Base-by-base conservation (phyloP, 2,329 filamentous ascomycete genomes). In the Fusarium anguioides region DNA sequence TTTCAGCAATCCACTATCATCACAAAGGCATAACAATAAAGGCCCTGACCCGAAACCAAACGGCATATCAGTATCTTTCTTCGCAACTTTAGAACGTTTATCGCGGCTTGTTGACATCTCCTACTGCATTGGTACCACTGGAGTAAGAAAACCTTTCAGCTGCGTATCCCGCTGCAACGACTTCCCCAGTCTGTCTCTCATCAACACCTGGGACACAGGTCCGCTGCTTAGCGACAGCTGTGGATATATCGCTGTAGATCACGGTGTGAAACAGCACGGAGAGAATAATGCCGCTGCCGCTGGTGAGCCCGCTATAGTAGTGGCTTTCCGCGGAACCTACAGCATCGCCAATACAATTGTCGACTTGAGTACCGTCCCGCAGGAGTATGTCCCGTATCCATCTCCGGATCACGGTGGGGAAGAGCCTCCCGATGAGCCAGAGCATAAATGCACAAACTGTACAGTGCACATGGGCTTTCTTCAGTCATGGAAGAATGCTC, bases 261-360 rank as follows among this genome's bases (percentile, higher is more conserved):
- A 96, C 31, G 75, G 74, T 6, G 52, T 63, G 18, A 66, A 61
- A 18, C 68, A 72, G 33, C 61, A 60, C 24, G 60, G 61, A n/a
- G 58, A 59, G 17, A 50, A 48, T 17, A 59, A 66, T 17, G 18
- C 48, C 24, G 60, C 55, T 31, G 40, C 40, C 15, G 31, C 60
- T 4, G 51, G 54, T n/a, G 62, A 53, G 52, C 72, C 69, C 59
- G 80, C 81, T 29, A 91, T 99, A 56, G 83, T 98, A 42, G 86
- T 98, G 35, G 94, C 94, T 10, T 98, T 98, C 74, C 89, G 96
- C 44, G 96, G 96, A 23, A 98, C 96, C 15, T 97, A 98, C 79
- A 97, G 94, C 69, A 86, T 99, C 72, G 87, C 93, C 51, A 97
- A 98, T 77, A 94, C 94, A 14, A 90, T 99, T 64, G 86, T 94